Base-by-base conservation (phyloP, 192 early-diverging fungal genomes). In the Backusella liffmaniae region DNA sequence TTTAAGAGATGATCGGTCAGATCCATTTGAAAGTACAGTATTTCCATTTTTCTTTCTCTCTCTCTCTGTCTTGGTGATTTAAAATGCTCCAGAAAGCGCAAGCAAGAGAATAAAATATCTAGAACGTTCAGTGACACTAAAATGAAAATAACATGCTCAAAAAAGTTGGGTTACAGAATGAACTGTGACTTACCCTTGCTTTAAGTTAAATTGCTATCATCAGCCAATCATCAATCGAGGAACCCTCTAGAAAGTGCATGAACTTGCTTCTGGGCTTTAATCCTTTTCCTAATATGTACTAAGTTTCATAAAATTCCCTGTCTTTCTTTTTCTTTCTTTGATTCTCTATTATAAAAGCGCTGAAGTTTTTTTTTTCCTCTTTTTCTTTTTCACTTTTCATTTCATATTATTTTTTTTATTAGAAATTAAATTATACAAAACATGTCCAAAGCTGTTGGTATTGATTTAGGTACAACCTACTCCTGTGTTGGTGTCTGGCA, bases 391-490 rank as follows among this genome's bases (percentile, higher is more conserved):
- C 16, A 62, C 34, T 66, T 30, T 44, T 65, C 32, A 30, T 66
- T 42, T 65, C 30, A 39, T 66, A n/a, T 73, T 26, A 23, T n/a
- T 65, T 30, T 73, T 65, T 42, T 15, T 42, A 18, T 41, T 32
- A 5, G 18, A 59, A 37, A 13, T 69, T 23, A 37, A 9, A 21
- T 29, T 26, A 62, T 62, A 32, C 32, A 69, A 37, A 68, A 68
- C 15, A 78, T 78, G 77, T 53, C 78, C 41, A 76, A 79, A 76
- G 94, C 94, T 78, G 91, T 98, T 79, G 96, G 96, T 89, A 97
- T 98, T 86, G 97, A 98, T 90, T 89, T 98, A 83, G 97, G 97
- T 80, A 98, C 97, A 76, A 98, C 96, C 79, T 98, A 98, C 91
- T 95, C 94, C 74, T 94, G 92, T 82, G 92, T 94, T 75, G 93